Evolutionary conservation across 805 yeast genomes (phyloP).

Genomic region (Saccharomycopsis sp.): DNA sequence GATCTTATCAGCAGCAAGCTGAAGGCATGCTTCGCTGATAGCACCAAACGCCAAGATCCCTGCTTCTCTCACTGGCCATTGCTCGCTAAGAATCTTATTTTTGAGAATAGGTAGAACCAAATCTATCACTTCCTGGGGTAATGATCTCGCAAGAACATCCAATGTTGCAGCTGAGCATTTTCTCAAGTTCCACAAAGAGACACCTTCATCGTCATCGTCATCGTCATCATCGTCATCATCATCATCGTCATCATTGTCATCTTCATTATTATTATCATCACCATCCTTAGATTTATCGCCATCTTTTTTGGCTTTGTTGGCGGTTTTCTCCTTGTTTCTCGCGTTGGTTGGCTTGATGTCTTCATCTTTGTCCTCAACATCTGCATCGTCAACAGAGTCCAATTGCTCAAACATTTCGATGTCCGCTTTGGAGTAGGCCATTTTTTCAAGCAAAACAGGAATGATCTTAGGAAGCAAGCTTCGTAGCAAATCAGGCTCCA

Average conservation of each 20-base stretch:
- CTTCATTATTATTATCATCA: slow-evolving; percentile 18
- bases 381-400: slow-evolving; percentile 69
- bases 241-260: slow-evolving; percentile 41
- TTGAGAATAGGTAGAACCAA: slow-evolving; percentile 68
- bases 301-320: slow-evolving; percentile 23
- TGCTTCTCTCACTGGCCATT: slow-evolving; percentile 91
- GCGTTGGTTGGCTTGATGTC: slow-evolving; percentile 81
- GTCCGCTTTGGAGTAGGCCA: slow-evolving; percentile 86
- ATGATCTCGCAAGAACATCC: slow-evolving; percentile 63
- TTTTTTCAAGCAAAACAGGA: slow-evolving; percentile 69
- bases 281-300: slow-evolving; percentile 18
- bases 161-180: slow-evolving; percentile 93
- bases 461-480: slow-evolving; percentile 54
- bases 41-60: slow-evolving; percentile 94
- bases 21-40: slow-evolving; percentile 79
- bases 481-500: slow-evolving; percentile 46
- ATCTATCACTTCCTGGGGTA: slow-evolving; percentile 58
- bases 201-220: slow-evolving; percentile 57
- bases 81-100: slow-evolving; percentile 53
- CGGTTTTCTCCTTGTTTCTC: slow-evolving; percentile 42
- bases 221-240: slow-evolving; percentile 65
- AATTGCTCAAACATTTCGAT: slow-evolving; percentile 51
- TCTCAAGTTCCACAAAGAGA: slow-evolving; percentile 81
- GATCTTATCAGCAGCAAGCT: slow-evolving; percentile 57
- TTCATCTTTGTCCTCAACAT: slow-evolving; percentile 72